Base-by-base conservation (phyloP, 2,329 filamentous ascomycete species). In the Colletotrichum tofieldiae region DNA sequence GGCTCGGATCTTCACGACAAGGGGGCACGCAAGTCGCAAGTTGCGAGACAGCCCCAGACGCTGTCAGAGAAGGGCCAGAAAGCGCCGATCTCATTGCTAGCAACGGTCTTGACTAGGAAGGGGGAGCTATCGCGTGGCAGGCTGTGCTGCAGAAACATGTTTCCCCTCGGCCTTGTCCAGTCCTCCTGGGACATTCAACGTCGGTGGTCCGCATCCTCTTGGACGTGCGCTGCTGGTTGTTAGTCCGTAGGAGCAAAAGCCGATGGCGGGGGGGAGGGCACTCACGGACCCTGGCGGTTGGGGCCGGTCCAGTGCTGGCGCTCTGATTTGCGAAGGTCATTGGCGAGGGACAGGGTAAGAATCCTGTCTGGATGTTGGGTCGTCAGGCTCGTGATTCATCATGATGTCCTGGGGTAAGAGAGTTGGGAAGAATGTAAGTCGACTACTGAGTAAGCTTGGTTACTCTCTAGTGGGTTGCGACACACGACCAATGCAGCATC, bases 201-300 rank as follows among this genome's bases (percentile, higher is more conserved):
- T 71, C 67, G 67, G 67, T 59, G 54, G 54, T 72, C 43, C 39
- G 58, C 39, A 41, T 32, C 61, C 41, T 63, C 43, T 32, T 55
- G 70, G 39, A 72, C 70, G 70, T 72, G 65, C 69, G 65, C 41
- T 39, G 69, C 59, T 47, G 5, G 59, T 39, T 23, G 60, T 39
- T 63, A 26, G 45, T 41, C 41, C 60, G 43, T 52, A 37, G 23
- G 16, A 39, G 26, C 45, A 51, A n/a, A 69, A 47, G 43, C 43
- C 45, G 65, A 72, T 60, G 65, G 69, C 65, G 35, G 65, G 23
- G 23, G 55, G 35, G 26, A 45, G n/a, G 18, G 20, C 37, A 56
- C 65, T 63, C 69, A 67, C 68, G 49, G 69, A 35, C 58, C 65
- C n/a, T 49, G 39, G 37, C 41, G 58, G 64, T 37, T 45, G 65